Evolutionary conservation across 2,329 filamentous ascomycete species (phyloP).

Genomic region (Coleophoma eucalyptorum): DNA sequence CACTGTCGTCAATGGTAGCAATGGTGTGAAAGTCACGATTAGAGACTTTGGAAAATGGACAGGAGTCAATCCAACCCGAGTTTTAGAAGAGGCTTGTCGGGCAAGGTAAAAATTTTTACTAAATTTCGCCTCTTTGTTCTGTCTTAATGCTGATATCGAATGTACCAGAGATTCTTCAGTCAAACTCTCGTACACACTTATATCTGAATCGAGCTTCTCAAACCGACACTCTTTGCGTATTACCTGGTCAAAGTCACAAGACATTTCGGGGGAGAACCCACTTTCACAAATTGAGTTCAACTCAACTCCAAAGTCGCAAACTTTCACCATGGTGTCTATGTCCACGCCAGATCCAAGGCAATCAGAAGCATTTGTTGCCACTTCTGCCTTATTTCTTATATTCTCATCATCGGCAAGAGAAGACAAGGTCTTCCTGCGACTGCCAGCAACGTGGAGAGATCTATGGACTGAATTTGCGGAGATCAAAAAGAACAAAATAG

Average conservation of each 20-base stretch:
- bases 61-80: slow-evolving; percentile 70
- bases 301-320: slow-evolving; percentile 45
- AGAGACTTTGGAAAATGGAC: slow-evolving; percentile 82
- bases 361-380: slow-evolving; percentile 84
- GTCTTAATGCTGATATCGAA: slow-evolving; percentile 2
- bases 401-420: slow-evolving; percentile 78
- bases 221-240: slow-evolving; percentile 74
- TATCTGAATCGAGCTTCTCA: slow-evolving; percentile 72
- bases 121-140: too few species aligned
- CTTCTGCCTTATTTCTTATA: slow-evolving; percentile 74
- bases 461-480: slow-evolving; percentile 78
- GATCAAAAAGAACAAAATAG: slow-evolving; percentile 64
- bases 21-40: slow-evolving; percentile 56
- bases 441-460: slow-evolving; percentile 80
- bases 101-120: slow-evolving; percentile 52
- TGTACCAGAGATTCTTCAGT: slow-evolving; percentile 61
- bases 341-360: slow-evolving; percentile 74
- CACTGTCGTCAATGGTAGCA: slow-evolving; percentile 48
- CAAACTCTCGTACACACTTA: slow-evolving; percentile 61
- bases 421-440: slow-evolving; percentile 75
- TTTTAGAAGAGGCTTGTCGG: slow-evolving; percentile 84
- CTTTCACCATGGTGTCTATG: slow-evolving; percentile 69
- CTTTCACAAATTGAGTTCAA: slow-evolving; percentile 24
- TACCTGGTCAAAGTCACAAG: slow-evolving; percentile 73
- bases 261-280: slow-evolving; percentile 34